phyloP scores from a whole-genome alignment of 2,329 filamentous ascomycete species.

The Exophiala alcalophila region DNA sequence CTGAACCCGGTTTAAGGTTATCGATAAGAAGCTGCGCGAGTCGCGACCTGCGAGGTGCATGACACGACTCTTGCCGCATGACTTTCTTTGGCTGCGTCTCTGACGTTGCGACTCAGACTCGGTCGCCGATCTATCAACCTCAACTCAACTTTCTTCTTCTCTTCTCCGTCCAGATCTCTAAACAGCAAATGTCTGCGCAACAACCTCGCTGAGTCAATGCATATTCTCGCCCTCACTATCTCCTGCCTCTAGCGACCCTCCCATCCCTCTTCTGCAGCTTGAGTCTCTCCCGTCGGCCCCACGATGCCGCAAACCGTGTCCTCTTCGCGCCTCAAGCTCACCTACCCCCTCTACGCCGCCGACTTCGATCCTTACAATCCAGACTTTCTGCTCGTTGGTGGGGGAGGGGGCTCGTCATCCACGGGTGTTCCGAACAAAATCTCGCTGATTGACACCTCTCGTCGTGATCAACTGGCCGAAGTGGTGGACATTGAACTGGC shows the following conservation, averaged over 20 bases:
- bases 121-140: no score
- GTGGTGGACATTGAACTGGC: conserved; percentile 73
- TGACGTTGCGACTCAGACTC: no score
- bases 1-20: background rate
- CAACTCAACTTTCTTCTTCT: no score
- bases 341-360: conserved; percentile 81
- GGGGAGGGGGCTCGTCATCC: conserved; percentile 78
- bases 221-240: no score
- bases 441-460: conserved; percentile 66
- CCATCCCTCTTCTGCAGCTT: background rate
- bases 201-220: no score
- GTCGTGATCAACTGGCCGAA: conserved; percentile 61
- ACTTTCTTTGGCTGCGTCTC: no score
- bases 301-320: conserved; percentile 23
- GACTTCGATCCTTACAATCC: conserved; percentile 83
- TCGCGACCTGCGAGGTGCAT: no score
- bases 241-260: background rate
- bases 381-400: conserved; percentile 73
- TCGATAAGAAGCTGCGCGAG: background rate
- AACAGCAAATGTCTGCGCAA: no score
- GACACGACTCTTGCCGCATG: no score
- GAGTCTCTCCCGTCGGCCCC: no score
- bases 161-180: no score
- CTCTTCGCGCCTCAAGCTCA: conserved; percentile 46
- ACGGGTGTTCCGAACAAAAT: conserved; percentile 86